Base-by-base conservation (phyloP, 2,329 filamentous ascomycete species). In the Botrytis fragariae region DNA sequence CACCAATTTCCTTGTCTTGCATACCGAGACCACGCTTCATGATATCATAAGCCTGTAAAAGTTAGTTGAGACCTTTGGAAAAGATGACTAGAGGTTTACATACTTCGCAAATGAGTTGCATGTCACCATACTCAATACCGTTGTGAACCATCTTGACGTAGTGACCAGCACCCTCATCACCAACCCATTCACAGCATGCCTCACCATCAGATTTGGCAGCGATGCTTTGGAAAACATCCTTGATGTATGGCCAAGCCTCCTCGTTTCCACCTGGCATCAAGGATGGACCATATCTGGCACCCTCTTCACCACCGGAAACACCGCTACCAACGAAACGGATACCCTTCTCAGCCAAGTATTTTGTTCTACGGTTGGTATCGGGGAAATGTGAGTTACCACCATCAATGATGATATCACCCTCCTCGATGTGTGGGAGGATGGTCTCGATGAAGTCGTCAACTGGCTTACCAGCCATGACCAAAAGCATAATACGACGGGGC, bases 81-180 rank as follows among this genome's bases (percentile, higher is more conserved):
- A 25, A 12, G n/a, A 16, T 20, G 12, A 37, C 18, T n/a, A 14
- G 45, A 25, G 10, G 4, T 57, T 22, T 35, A 65, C 89, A 80
- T 86, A 97, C 95, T 91, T 99, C 96, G 86, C 92, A 97, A 84
- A 99, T 99, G 82, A 99, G 90, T 89, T 99, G 96, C 96, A 99
- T 99, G 87, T 99, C 96, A 91, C 96, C 96, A 84, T 99, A 99
- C 88, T 99, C 96, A 81, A 99, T 99, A 90, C 96, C 96, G 87
- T 99, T 99, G 92, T 99, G 96, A 77, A 99, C 96, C 96, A 99
- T 99, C 93, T 99, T 99, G 88, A 99, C 95, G 89, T 98, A 99
- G 91, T 99, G 96, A 81, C 96, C 96, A 86, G 96, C 93, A 90
- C 96, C 96, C 85, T 98, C 94, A 86, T 98, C 96, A 87, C 96